Percentiles rank a stretch among this genome's conserved stretches.
These are phyloP conservation scores for Zea luxurians DNA, from an alignment of 176 grass and related monocot genomes.

Conservation along the genomic window DNA sequence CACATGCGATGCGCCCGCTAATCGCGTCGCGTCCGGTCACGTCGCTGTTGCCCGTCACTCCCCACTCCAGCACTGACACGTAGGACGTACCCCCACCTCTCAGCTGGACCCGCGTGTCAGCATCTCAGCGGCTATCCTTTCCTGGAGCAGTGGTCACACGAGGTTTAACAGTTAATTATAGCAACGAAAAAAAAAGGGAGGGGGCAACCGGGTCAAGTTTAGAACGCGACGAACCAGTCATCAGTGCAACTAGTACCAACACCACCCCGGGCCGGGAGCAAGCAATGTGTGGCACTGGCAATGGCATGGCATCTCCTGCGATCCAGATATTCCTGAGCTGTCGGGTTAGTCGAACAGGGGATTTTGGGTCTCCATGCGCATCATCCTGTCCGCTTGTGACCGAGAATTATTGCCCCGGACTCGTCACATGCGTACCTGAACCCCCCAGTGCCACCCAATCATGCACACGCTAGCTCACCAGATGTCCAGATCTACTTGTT, in stretches of 20 bases:
- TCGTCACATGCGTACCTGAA: conserved; percentile 8
- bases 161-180: not conserved
- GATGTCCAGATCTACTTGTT: too few species aligned
- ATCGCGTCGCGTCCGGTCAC: not conserved
- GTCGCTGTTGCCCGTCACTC: conserved; percentile 15
- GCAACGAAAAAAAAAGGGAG: not conserved
- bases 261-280: not conserved
- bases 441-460: conserved; percentile 11
- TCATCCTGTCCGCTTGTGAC: conserved; percentile 29
- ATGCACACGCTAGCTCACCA: not conserved
- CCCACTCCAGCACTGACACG: conserved; percentile 22
- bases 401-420: conserved; percentile 19
- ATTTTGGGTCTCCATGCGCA: conserved; percentile 6
- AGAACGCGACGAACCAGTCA: not conserved
- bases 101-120: not conserved
- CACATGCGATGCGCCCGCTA: conserved; percentile 25
- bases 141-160: not conserved
- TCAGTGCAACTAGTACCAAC: not conserved
- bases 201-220: not conserved
- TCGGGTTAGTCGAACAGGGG: not conserved
- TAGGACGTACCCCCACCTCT: not conserved
- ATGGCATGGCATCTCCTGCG: not conserved
- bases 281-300: not conserved
- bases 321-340: conserved; percentile 24
- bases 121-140: not conserved